Base-by-base conservation (phyloP, 495 filamentous ascomycete species). In the Talaromyces trachyspermus region DNA sequence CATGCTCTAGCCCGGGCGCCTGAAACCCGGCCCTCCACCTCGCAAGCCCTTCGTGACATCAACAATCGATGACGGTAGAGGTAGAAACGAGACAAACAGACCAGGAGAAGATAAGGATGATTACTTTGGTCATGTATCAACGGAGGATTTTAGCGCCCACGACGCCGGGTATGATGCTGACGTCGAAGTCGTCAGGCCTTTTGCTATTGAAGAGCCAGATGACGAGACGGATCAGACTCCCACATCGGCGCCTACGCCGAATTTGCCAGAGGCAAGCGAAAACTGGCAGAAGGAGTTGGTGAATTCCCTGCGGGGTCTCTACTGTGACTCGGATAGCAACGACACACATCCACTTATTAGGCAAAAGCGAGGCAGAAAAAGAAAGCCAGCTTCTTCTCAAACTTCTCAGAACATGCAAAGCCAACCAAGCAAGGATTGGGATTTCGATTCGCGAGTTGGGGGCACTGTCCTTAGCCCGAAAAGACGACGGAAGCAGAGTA, bases 131-230 rank as follows among this genome's bases (percentile, higher is more conserved):
- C 36, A 49, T 14, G 20, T 35, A 9, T 35, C 19, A 22, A 25
- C 38, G 19, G 24, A 25, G 2, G 29, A 35, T 14, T n/a, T n/a
- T 11, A 6, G 40, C 2, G 4, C 24, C 0, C 22, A 56, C 8
- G 27, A 49, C 2, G 12, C 43, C 4, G 47, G 44, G 1, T 41
- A 52, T 11, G 42, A 47, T 24, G 27, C 52, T n/a, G 19, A 49
- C 10, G 32, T 46, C 1, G 40, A 59, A 25, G 50, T 62, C 15
- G 53, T 69, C 15, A 53, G 50, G n/a, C 70, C 70, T 25, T 71
- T 71, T 54, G 68, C 55, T 12, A 61, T 71, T 18, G 70, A 73
- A 44, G 70, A 73, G 43, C 70, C 70, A 1, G 65, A 64, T 5
- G 65, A 73, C 22, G 64, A 70, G 2, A 38, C 43, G 0, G 46